Evolutionary conservation across 2,329 filamentous ascomycete species (phyloP).

Genomic region (Aspergillus flavus): DNA sequence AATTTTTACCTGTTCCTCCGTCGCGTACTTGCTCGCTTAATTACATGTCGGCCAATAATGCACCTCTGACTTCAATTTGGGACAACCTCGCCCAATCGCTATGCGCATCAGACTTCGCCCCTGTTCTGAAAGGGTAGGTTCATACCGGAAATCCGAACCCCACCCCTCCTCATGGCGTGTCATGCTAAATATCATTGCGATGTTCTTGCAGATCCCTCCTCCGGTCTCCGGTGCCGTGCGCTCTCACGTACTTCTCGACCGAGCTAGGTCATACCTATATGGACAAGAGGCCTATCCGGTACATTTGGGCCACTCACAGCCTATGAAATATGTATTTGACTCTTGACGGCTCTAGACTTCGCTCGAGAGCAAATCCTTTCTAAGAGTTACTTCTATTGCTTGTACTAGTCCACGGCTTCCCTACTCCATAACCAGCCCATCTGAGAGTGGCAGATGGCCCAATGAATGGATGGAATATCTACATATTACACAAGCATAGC

Average conservation of each 20-base stretch:
- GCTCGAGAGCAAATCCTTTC: not conserved
- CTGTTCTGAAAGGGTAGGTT: constrained; percentile 7
- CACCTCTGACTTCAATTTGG: constrained; percentile 7
- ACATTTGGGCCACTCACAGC: constrained; percentile 12
- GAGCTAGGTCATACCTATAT: constrained; percentile 11
- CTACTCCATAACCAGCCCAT: not conserved
- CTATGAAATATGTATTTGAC: constrained; percentile 9
- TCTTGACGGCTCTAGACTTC: not conserved
- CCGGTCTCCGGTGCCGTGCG: constrained; percentile 11
- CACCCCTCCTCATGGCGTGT: not conserved
- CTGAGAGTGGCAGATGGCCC: not conserved
- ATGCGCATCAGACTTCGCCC: constrained; percentile 19
- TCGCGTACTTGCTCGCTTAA: constrained; percentile 3
- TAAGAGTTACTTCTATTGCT: not conserved
- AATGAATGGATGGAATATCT: not conserved
- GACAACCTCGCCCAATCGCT: constrained; percentile 24
- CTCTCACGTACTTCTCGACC: constrained; percentile 10
- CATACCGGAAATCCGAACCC: not conserved
- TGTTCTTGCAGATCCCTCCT: constrained; percentile 6
- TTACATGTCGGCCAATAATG: not conserved
- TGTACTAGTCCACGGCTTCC: not conserved
- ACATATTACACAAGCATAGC: not conserved
- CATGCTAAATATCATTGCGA: not conserved
- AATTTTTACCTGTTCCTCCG: not conserved
- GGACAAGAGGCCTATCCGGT: constrained; percentile 11